Conservation (phyloP, 208 protist species). For the Wallacemonas collosoma region DNA sequence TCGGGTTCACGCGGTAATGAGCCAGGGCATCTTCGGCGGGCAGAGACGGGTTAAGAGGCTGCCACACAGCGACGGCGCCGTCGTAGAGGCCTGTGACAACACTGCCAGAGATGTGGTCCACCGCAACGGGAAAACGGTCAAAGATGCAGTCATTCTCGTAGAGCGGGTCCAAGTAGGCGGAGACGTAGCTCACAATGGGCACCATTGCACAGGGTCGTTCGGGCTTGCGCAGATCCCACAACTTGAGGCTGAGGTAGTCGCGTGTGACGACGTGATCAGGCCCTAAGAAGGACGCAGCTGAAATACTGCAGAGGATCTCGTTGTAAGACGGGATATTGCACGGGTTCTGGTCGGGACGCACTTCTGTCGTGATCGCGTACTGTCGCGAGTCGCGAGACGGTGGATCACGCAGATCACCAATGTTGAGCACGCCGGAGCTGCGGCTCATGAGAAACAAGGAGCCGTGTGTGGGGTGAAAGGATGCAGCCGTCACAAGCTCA, state of each 20-base stretch:
- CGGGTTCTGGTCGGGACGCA: slow-evolving; percentile 60
- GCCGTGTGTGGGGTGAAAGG: slow-evolving; percentile 83
- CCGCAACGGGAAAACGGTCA: slow-evolving; percentile 80
- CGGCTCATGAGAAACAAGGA: slow-evolving; percentile 81
- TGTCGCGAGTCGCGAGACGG: slow-evolving; percentile 62
- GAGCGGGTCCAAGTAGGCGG: slow-evolving; percentile 65
- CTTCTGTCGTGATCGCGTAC: slow-evolving; percentile 69
- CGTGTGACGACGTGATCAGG: slow-evolving; percentile 83
- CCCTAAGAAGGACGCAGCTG: slow-evolving; percentile 74
- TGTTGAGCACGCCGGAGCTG: slow-evolving; percentile 81
- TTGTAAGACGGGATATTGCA: slow-evolving; percentile 56
- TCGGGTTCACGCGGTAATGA: slow-evolving; percentile 74
- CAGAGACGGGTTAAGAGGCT: slow-evolving; percentile 52
- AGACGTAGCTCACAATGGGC: slow-evolving; percentile 76
- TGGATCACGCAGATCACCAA: slow-evolving; percentile 85
- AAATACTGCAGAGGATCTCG: slow-evolving; percentile 88
- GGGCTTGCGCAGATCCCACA: slow-evolving; percentile 83
- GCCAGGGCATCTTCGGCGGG: slow-evolving; percentile 33
- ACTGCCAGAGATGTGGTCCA: slow-evolving; percentile 74
- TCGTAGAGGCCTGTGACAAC: slow-evolving; percentile 89
- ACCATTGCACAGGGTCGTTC: slow-evolving; percentile 55
- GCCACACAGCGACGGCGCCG: slow-evolving; percentile 84
- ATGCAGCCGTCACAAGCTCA: slow-evolving; percentile 77
- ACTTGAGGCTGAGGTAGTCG: slow-evolving; percentile 85
- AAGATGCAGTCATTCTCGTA: slow-evolving; percentile 89